Conservation (phyloP, 2,329 filamentous ascomycete species). For the Exserohilum turcica region DNA sequence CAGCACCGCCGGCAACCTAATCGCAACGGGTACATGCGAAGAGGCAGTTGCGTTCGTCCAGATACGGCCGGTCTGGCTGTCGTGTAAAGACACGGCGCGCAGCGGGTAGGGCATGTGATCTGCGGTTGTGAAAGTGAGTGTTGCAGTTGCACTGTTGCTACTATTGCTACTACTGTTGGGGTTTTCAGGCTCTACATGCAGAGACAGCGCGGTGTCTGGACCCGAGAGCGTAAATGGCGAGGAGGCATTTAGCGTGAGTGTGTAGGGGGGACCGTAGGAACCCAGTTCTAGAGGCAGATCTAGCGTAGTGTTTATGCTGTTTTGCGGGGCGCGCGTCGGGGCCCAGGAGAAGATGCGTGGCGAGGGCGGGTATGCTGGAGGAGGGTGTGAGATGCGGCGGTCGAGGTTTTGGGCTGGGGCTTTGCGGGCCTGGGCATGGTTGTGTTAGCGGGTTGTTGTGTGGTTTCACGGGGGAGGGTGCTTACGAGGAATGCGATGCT, state of each 20-base stretch:
- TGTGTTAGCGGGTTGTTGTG: background rate
- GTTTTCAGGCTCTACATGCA: constrained; percentile 30
- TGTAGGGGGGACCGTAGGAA: constrained; percentile 56
- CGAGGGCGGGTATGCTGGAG: background rate
- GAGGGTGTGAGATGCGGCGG: constrained; percentile 29
- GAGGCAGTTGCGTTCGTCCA: constrained; percentile 58
- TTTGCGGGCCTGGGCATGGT: constrained; percentile 26
- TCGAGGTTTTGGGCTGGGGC: constrained; percentile 56
- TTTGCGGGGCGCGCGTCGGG: too few species aligned
- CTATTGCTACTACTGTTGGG: constrained; percentile 18
- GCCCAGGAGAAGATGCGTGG: too few species aligned
- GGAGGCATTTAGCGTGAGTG: constrained; percentile 45
- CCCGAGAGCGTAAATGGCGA: constrained; percentile 55
- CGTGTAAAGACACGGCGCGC: constrained; percentile 52
- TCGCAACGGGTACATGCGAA: constrained; percentile 49
- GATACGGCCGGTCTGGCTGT: constrained; percentile 58
- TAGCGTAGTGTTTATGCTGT: constrained; percentile 7
- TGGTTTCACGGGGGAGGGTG: background rate
- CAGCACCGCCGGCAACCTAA: constrained; percentile 45
- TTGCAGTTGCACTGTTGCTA: too few species aligned
- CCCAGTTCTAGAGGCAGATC: constrained; percentile 44
- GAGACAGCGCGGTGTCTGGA: constrained; percentile 50
- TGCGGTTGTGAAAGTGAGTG: constrained; percentile 51
- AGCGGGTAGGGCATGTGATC: constrained; percentile 54
- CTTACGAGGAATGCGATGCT: constrained; percentile 48